Evolutionary conservation across 1,284 basidiomycete species (phyloP), one percentile per base, ranked within the genome.

Genomic region (Ganoderma sp.): DNA sequence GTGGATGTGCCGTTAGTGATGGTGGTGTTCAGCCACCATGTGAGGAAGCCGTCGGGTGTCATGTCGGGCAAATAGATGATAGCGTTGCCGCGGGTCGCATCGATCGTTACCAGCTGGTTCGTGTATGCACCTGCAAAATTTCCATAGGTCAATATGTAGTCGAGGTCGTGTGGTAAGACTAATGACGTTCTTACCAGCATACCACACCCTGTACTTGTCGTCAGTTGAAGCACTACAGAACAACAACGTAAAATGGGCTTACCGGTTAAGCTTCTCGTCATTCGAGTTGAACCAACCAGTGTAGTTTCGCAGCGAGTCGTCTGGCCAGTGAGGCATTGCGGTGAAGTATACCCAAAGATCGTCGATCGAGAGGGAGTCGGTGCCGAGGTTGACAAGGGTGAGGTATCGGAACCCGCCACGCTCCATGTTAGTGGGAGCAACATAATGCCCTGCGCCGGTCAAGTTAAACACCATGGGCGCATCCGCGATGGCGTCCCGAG

Each of bases 291-390:
- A 72, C 71, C 71, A 72, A 5, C 71, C 71, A 0, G 69, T 67
- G 58, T 72, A 72, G 48, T 70, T 50, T 2, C 61, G 65, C 19
- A 72, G 59, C 0, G 65, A 39, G 17, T 68, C 32, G 22, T 66
- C 71, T 25, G 57, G 17, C 71, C 71, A 72, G n/a, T 72, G 71
- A 2, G 71, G 71, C 71, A 72, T 72, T 10, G 71, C 67, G 3
- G 71, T 70, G 34, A 69, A 72, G 32, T 70, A 64, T 1, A 72
- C 69, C 69, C 67, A 72, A 9, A 72, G 48, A 50, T 72, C 71
- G 22, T 64, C 39, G 19, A 72, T 43, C 8, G 61, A 48, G 1
- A 72, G 25, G 19, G 42, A 43, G 3, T 42, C 41, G 1, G 32
- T 45, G 0, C 71, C 71, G 0, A 66, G 52, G 64, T 70, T 72